phyloP scores from a whole-genome alignment of 768 basidiomycete genomes.

The Termitomyces sp. region DNA sequence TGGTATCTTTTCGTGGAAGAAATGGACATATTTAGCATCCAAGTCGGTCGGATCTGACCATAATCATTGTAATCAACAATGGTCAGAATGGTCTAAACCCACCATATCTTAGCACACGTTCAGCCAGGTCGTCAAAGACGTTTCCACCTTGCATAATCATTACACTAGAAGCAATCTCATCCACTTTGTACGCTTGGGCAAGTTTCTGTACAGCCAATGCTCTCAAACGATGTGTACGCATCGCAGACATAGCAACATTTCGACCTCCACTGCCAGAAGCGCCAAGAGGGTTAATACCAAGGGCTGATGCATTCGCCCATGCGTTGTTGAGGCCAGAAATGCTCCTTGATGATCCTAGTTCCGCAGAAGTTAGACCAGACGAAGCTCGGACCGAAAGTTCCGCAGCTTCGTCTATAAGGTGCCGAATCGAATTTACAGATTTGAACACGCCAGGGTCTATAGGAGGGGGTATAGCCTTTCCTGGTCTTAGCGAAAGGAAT shows the following conservation, averaged over 20 bases:
- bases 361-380: slow-evolving; percentile 74
- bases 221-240: slow-evolving; percentile 74
- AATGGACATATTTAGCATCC: slow-evolving; percentile 86
- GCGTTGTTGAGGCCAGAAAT: slow-evolving; percentile 37
- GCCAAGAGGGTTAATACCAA: slow-evolving; percentile 58
- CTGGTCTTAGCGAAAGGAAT: slow-evolving; percentile 51
- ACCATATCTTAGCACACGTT: slow-evolving; percentile 70
- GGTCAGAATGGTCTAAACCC: slow-evolving; percentile 9
- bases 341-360: slow-evolving; percentile 61
- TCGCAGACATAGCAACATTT: slow-evolving; percentile 79
- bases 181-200: slow-evolving; percentile 78
- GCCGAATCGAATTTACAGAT: slow-evolving; percentile 66
- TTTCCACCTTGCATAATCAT: slow-evolving; percentile 96
- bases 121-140: slow-evolving; percentile 90
- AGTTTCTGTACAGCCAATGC: slow-evolving; percentile 84
- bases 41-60: slow-evolving; percentile 63
- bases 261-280: slow-evolving; percentile 51
- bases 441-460: slow-evolving; percentile 88
- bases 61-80: neutral
- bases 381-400: slow-evolving; percentile 86
- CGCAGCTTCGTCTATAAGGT: slow-evolving; percentile 85
- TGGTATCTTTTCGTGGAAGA: slow-evolving; percentile 94
- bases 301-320: slow-evolving; percentile 59
- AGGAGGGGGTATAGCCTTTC: slow-evolving; percentile 75
- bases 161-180: slow-evolving; percentile 89